These are phyloP conservation scores for Curvularia sp. DNA, from an alignment of 2,329 filamentous ascomycete genomes.

Conservation along the genomic window DNA sequence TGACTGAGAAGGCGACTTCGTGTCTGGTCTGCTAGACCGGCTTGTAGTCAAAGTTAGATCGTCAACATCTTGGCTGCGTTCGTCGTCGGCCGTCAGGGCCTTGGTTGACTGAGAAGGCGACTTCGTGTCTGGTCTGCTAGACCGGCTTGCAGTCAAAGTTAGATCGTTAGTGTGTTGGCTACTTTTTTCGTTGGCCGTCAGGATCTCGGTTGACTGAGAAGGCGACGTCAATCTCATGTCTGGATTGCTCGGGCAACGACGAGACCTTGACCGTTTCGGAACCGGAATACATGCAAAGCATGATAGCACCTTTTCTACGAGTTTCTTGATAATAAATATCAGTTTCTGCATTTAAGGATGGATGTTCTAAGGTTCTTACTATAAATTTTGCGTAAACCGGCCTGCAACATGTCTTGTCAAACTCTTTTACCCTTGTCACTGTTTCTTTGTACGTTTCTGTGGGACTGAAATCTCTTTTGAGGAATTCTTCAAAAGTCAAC, in stretches of 20 bases:
- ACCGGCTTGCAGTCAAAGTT: too few species aligned
- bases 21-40: too few species aligned
- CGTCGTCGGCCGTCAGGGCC: too few species aligned
- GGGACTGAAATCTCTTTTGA: neutral
- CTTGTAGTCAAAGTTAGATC: too few species aligned
- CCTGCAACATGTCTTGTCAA: neutral
- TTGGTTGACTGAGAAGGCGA: too few species aligned
- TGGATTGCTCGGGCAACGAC: neutral
- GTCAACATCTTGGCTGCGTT: too few species aligned
- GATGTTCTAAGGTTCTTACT: neutral
- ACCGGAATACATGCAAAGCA: slow-evolving; percentile 1
- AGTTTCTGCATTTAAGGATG: neutral
- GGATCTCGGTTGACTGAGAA: neutral
- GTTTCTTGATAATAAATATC: neutral
- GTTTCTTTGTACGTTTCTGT: neutral
- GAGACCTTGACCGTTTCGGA: neutral
- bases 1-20: too few species aligned
- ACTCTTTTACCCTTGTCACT: neutral
- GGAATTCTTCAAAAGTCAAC: neutral
- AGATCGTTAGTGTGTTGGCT: too few species aligned
- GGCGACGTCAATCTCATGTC: neutral
- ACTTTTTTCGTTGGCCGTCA: neutral
- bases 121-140: too few species aligned
- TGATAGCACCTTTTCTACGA: neutral
- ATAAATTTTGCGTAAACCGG: too few species aligned